Base-by-base conservation (phyloP, 345 rosid species). In the Salix purpurea region DNA sequence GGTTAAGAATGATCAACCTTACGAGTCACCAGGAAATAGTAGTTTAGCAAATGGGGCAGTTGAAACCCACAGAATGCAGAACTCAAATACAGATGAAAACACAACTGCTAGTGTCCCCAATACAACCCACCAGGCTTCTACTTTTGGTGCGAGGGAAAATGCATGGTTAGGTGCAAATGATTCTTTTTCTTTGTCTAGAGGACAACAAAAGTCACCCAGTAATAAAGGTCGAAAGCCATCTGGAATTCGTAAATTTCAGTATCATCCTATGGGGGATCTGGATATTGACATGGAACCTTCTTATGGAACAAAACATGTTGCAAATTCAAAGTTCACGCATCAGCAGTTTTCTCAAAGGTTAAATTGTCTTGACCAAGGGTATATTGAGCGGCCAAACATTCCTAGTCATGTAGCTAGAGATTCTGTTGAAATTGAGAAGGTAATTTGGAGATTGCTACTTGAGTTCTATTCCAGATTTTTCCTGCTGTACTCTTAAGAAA, bases 231-330 rank as follows among this genome's bases (percentile, higher is more conserved):
- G 75, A 70, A 88, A 82, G 83, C 86, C 88, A 13, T 78, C 85
- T 62, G 86, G 74, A 67, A 70, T 80, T 70, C 93, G 91, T 77
- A 94, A 84, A 83, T 92, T 94, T 88, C 95, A 92, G 77, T 91
- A 88, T 82, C 98, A 92, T 86, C 97, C 97, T n/a, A 93, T 90
- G 94, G 97, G 97, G 56, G 87, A 90, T 90, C 72, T 89, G 75
- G 92, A 86, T 82, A 82, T 75, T 70, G 90, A 85, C 76, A 58
- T 79, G 24, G 91, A 88, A 69, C 77, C 88, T 77, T 82, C 86
- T 58, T 72, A 73, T 77, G 88, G 83, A 76, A 70, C 79, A 69
- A 86, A 84, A 75, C 74, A 56, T 36, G 76, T 65, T 73, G 24
- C 87, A 52, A 87, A 77, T 79, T 62, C 80, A 69, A 85, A 76